Conservation (phyloP, 345 rosid species). For the Anastatica hierochuntica region DNA sequence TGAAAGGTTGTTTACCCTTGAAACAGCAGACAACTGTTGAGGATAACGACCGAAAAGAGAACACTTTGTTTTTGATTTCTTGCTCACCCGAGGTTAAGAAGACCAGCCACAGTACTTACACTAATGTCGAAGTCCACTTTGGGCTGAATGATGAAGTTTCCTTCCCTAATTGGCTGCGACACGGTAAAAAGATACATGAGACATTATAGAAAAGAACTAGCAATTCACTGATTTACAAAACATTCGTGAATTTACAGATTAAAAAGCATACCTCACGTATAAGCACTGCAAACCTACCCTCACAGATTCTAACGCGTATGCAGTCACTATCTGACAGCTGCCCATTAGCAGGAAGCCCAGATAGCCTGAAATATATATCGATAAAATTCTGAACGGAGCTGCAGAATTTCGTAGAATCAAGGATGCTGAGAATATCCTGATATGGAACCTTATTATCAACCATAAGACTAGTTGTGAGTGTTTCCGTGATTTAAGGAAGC, state of each 20-base stretch:
- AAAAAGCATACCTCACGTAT: conserved; percentile 75
- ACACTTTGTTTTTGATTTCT: not conserved
- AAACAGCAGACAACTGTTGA: no score
- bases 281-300: conserved; percentile 95
- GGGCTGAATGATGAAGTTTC: conserved; percentile 97
- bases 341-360: conserved; percentile 77
- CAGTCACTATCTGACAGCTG: conserved; percentile 87
- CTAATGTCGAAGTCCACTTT: conserved; percentile 99
- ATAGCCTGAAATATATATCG: conserved; percentile 81
- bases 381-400: conserved; percentile 91
- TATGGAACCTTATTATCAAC: conserved; percentile 58
- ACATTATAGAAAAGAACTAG: conserved; percentile 12
- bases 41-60: no score
- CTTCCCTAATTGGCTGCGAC: conserved; percentile 91
- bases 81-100: conserved; percentile 95
- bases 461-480: conserved; percentile 8
- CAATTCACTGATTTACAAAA: conserved; percentile 7
- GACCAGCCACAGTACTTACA: conserved; percentile 94
- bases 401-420: conserved; percentile 70
- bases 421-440: conserved; percentile 80
- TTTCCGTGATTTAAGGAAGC: not conserved
- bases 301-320: conserved; percentile 94
- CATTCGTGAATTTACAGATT: conserved; percentile 3
- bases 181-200: not conserved
- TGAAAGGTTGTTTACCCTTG: no score